Conservation (phyloP, 1,284 basidiomycete genomes). For the Inonotus hispidus region DNA sequence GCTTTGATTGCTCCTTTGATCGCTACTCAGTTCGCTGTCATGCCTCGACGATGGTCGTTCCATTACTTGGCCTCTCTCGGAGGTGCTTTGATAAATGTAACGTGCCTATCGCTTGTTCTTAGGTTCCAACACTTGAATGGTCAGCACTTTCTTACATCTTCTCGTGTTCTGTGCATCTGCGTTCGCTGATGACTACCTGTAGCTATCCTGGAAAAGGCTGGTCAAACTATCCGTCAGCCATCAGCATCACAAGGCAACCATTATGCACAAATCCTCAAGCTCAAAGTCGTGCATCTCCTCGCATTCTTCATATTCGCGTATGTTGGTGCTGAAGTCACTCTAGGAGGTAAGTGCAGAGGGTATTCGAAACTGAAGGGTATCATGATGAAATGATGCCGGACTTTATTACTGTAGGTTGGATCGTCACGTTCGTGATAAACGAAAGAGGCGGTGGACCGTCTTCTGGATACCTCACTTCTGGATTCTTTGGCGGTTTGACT, state of each 20-base stretch:
- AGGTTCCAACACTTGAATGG: slow-evolving; percentile 51
- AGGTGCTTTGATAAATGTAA: slow-evolving; percentile 42
- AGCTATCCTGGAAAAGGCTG: slow-evolving; percentile 2
- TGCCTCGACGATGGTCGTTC: slow-evolving; percentile 47
- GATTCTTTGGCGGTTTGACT: slow-evolving; percentile 24
- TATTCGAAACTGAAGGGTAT: not conserved
- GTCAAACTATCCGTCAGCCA: not conserved
- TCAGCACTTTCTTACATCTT: slow-evolving; percentile 22
- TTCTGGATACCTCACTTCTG: slow-evolving; percentile 25
- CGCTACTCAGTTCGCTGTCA: slow-evolving; percentile 55
- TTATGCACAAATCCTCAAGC: slow-evolving; percentile 35
- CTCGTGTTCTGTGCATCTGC: not conserved
- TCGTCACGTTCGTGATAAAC: slow-evolving; percentile 27
- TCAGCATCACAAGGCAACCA: slow-evolving; percentile 26
- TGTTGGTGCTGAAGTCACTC: slow-evolving; percentile 43
- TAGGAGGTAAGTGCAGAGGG: slow-evolving; percentile 33
- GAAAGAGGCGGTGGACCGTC: slow-evolving; percentile 25
- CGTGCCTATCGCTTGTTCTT: slow-evolving; percentile 44
- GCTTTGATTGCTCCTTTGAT: slow-evolving; percentile 56
- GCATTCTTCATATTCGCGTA: slow-evolving; percentile 43
- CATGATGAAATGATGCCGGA: not conserved
- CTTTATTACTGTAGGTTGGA: slow-evolving; percentile 29
- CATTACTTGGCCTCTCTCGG: slow-evolving; percentile 61
- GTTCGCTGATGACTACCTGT: not conserved
- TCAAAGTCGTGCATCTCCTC: slow-evolving; percentile 36